Base-by-base conservation (phyloP, 768 basidiomycete genomes). In the Leccinum barrowsii region DNA sequence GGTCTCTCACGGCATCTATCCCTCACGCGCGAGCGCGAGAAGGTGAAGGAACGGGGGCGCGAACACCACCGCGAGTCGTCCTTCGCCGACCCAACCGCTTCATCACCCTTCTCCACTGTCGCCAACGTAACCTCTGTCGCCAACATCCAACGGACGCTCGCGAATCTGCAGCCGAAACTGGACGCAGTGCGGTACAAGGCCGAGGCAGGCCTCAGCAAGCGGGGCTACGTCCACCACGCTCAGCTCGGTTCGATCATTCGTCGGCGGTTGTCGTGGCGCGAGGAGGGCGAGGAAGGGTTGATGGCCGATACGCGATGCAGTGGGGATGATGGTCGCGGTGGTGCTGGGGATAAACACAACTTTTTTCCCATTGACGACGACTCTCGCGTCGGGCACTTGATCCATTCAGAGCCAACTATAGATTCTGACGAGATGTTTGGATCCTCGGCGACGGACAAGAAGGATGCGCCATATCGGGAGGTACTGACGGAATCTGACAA, bases 121-220 rank as follows among this genome's bases (percentile, higher is more conserved):
- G 42, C 50, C 55, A 70, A 64, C 40, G 65, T 63, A 52, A 73
- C 76, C 2, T 70, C 75, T 22, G 70, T 80, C 7, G 68, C 75
- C 30, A 67, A 69, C 51, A 68, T 85, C 34, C 80, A 82, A 61
- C 73, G 75, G 26, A 80, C 80, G 56, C 62, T 83, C 50, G 74
- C 65, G 10, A 66, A 67, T 32, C 64, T 79, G 8, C 74, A 74
- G 65, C 85, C 85, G 0, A 78, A 74, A 47, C 67, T 87, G 24
- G 86, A 88, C 57, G 80, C 81, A 30, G 86, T 84, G 24, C 73
- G 85, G 59, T 89, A 82, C 70, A 89, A 89, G 70, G 87, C 86
- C 0, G 87, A 89, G 69, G 87, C 86, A 19, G 87, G 86, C 17
- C 63, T 89, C 32, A 83, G 78, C 59, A 75, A 75, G 63, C 75